Base-by-base conservation (phyloP, 106 monocot species). In the Phalaenopsis aphrodite region DNA sequence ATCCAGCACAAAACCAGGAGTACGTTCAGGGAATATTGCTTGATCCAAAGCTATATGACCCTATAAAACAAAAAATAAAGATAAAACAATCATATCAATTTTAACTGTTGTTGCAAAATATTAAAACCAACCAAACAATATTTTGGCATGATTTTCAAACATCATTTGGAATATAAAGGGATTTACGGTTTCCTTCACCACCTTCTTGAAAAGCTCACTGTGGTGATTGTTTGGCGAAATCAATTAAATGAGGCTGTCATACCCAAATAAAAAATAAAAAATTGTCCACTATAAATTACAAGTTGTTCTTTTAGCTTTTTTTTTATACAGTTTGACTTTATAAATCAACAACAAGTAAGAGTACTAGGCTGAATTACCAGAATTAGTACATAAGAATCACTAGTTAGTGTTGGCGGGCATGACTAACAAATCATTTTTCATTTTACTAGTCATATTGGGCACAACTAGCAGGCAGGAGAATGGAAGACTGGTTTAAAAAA, bases 31-130 rank as follows among this genome's bases (percentile, higher is more conserved):
- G 78, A 97, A 97, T 78, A 97, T 82, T 65, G 90, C 92, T 72
- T 92, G 86, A 92, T 97, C 97, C 82, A 97, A 81, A 84, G 97
- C 92, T 79, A 97, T 92, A 89, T 97, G 97, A 67, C 97, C 97
- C 97, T 97, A 77, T 56, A 79, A 38, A 49, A 82, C 21, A 39
- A 8, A 11, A 7, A 43, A 42, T 12, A 76, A 48, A 12, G 12
- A 49, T 30, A 30, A 30, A 30, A 30, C 30, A 30, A 47, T 47
- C 0, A 17, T 42, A 42, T 73, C 12, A 85, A 83, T 24, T 77
- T n/a, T 41, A 79, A 45, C 67, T 42, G 14, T 6, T 43, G 38
- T 15, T 76, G 6, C 42, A 42, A 42, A 43, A 74, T 36, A 18
- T 11, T 23, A 78, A 56, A 78, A 78, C 16, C 5, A 17, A 47